Base-by-base conservation (phyloP, 208 protist genomes). In the Leishmania tropica region DNA sequence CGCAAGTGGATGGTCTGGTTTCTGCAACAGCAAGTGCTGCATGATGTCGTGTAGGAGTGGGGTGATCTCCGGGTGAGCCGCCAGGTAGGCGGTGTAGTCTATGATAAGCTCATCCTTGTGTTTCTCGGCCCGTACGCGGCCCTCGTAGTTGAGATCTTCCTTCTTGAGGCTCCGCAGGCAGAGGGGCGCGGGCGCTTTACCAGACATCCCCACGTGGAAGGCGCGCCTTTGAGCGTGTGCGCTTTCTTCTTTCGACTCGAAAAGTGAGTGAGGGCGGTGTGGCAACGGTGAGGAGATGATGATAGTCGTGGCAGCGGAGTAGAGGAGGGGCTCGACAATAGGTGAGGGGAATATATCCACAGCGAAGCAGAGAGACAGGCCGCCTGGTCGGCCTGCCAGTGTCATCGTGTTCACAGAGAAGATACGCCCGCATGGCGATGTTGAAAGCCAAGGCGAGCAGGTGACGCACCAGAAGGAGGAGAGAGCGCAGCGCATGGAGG, bases 61-160 rank as follows among this genome's bases (percentile, higher is more conserved):
- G 31, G 77, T 86, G 47, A 96, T 88, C 74, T 96, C 93, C 1
- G 93, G 91, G 71, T 96, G 93, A 0, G 76, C 72, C 7, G 81
- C 75, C 15, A 96, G 85, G 81, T 96, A 96, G 31, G 67, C 37
- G 28, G 80, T 75, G 75, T 95, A 92, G 51, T 75, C 60, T 11
- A 51, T 78, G 47, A 37, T 76, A 11, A 92, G 76, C 64, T 93
- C 81, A 42, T 89, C 84, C 72, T 92, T 88, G 71, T 81, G 83
- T 81, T 94, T 91, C 79, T 96, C 93, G 62, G 91, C 88, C 6
- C 90, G 84, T 35, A 89, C 84, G 24, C 88, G 83, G 47, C 91
- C 90, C 72, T 94, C 91, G 68, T 91, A 96, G 85, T 96, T 85
- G 73, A 96, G 93, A 70, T 93, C 71, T 72, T 94, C 93, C 79